phyloP scores from a whole-genome alignment of 495 filamentous ascomycete genomes.

The Talaromyces wortmannii region DNA sequence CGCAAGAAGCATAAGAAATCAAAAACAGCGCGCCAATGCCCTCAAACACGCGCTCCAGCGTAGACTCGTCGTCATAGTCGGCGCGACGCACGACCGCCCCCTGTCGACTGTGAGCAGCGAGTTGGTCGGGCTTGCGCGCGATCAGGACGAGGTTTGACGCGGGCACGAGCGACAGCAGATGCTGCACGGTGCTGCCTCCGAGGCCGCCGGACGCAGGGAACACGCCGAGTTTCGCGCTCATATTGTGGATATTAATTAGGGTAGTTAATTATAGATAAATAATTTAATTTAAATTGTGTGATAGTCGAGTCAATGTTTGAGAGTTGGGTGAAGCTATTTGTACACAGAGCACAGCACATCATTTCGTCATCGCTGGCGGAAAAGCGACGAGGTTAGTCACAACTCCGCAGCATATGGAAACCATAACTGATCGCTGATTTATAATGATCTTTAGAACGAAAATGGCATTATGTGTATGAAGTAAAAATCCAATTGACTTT shows the following conservation, averaged over 20 bases:
- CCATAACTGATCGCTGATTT: no score
- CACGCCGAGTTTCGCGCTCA: conserved; percentile 28
- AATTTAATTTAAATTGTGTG: no score
- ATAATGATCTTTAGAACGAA: no score
- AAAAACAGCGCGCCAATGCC: conserved; percentile 28
- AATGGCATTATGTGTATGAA: no score
- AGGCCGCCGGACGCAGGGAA: conserved; percentile 47
- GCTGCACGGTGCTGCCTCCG: conserved; percentile 36
- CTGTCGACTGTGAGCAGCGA: conserved; percentile 10
- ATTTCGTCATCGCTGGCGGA: not conserved
- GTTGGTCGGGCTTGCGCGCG: conserved; percentile 35
- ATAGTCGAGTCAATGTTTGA: no score
- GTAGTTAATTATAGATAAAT: no score
- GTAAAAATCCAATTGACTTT: no score
- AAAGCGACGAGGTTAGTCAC: not conserved
- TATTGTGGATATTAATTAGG: not conserved
- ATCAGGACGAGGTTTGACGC: conserved; percentile 34
- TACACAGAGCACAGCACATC: not conserved
- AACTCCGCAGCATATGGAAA: no score
- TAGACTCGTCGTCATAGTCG: conserved; percentile 26
- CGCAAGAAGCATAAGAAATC: conserved; percentile 35
- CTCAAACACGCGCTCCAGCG: conserved; percentile 26
- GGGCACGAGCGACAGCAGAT: conserved; percentile 32
- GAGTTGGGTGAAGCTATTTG: no score
- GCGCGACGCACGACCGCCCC: conserved; percentile 27